Conservation (phyloP, 306 rosid species). For the Cucurbita argyrosperma region DNA sequence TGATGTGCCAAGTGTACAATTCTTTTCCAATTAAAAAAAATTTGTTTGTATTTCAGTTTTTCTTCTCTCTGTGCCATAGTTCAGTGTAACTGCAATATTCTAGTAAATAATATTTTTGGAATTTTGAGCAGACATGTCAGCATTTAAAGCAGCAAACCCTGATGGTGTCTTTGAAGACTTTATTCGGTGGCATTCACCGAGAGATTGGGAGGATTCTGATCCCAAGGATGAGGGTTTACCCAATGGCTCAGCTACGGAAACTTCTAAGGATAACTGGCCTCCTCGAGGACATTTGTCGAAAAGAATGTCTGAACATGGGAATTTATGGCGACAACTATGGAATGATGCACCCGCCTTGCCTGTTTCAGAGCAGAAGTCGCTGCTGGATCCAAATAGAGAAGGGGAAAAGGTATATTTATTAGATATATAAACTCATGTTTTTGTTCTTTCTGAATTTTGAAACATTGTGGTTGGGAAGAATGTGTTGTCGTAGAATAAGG, state of each 20-base stretch:
- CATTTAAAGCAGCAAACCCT: slow-evolving; percentile 95
- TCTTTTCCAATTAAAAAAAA: neutral
- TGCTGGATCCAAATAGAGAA: slow-evolving; percentile 86
- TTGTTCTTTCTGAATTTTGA: neutral
- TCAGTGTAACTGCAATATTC: neutral
- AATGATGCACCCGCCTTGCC: slow-evolving; percentile 50
- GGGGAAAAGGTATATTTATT: slow-evolving; percentile 66
- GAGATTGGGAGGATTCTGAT: slow-evolving; percentile 65
- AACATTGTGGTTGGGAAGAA: neutral
- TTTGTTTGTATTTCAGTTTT: neutral
- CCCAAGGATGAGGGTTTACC: slow-evolving; percentile 26
- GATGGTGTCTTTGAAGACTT: slow-evolving; percentile 89
- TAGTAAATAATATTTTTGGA: slow-evolving; percentile 17
- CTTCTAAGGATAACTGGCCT: slow-evolving; percentile 47
- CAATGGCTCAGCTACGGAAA: slow-evolving; percentile 13
- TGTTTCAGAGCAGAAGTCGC: slow-evolving; percentile 82
- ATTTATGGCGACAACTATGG: slow-evolving; percentile 85
- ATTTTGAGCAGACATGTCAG: slow-evolving; percentile 68
- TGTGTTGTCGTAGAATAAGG: neutral
- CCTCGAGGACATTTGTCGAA: slow-evolving; percentile 74
- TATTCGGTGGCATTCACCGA: slow-evolving; percentile 98
- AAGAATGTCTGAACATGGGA: slow-evolving; percentile 96
- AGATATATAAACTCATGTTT: neutral
- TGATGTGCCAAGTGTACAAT: neutral
- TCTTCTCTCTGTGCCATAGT: slow-evolving; percentile 1